Conservation (phyloP, 257 asterid genomes). For the Misopates orontium region DNA sequence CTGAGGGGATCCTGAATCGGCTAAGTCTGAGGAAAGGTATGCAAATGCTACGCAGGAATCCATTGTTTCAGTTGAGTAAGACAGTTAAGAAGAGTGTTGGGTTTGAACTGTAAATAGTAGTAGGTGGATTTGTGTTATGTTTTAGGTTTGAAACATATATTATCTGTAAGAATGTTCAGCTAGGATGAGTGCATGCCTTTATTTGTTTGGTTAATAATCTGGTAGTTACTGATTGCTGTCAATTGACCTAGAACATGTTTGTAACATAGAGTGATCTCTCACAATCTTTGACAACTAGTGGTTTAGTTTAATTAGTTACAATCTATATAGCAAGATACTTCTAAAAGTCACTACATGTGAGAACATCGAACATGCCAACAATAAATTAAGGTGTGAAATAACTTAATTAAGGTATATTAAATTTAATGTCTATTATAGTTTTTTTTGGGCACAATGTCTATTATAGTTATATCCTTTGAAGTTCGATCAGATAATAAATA, state of each 20-base stretch:
- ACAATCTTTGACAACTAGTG: too few species aligned
- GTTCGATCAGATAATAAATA: too few species aligned
- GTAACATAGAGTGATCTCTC: too few species aligned
- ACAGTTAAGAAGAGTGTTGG: conserved; percentile 42
- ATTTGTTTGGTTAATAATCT: conserved; percentile 28
- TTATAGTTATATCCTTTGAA: too few species aligned
- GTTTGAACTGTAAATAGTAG: conserved; percentile 34
- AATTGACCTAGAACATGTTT: neutral
- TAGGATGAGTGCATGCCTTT: conserved; percentile 14
- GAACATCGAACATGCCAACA: too few species aligned
- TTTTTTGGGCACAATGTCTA: too few species aligned
- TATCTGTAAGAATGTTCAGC: neutral
- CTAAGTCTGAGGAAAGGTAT: conserved; percentile 50
- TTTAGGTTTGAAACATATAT: conserved; percentile 3
- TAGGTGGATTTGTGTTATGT: conserved; percentile 12
- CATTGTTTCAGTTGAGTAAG: conserved; percentile 64
- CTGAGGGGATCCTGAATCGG: conserved; percentile 48
- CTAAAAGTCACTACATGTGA: too few species aligned
- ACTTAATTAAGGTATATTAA: too few species aligned
- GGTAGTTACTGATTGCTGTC: neutral
- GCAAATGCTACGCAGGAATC: conserved; percentile 61
- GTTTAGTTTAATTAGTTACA: too few species aligned
- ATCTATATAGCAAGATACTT: too few species aligned
- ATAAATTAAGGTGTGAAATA: too few species aligned
- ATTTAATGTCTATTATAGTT: too few species aligned